Conservation (phyloP, 441 rosid genomes). For the Aquilaria agallochum region DNA sequence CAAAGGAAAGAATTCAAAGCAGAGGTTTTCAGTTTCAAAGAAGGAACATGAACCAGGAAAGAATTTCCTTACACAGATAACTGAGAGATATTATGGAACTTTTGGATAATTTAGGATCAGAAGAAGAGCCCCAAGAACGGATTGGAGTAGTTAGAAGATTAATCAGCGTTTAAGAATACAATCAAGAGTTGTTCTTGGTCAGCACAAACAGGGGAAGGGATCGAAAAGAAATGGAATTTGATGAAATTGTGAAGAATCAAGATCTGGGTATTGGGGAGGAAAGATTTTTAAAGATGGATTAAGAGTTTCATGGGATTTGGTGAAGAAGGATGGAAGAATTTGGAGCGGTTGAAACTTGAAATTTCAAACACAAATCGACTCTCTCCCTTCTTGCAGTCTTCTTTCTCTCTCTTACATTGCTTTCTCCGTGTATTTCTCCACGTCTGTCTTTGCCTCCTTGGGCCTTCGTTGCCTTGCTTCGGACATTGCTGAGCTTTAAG, state of each 20-base stretch:
- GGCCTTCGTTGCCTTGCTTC: slow-evolving; percentile 13
- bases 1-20: not conserved
- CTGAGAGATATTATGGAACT: slow-evolving; percentile 14
- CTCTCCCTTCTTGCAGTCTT: slow-evolving; percentile 3
- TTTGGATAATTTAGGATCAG: slow-evolving; percentile 3
- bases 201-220: slow-evolving; percentile 16
- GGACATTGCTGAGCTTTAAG: slow-evolving; percentile 23
- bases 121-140: not conserved
- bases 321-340: slow-evolving; percentile 21
- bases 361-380: slow-evolving; percentile 20
- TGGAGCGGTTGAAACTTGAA: slow-evolving; percentile 21
- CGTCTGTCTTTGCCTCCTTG: slow-evolving; percentile 1
- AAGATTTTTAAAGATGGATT: slow-evolving; percentile 29
- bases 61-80: slow-evolving; percentile 13
- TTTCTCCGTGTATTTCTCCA: slow-evolving; percentile 14
- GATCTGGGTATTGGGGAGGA: slow-evolving; percentile 41
- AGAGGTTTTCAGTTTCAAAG: slow-evolving; percentile 1
- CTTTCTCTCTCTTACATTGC: slow-evolving; percentile 9
- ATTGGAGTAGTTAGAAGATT: not conserved
- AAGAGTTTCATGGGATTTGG: slow-evolving; percentile 25
- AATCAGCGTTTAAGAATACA: not conserved
- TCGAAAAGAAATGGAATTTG: slow-evolving; percentile 16
- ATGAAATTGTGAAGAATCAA: slow-evolving; percentile 22
- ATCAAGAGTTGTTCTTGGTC: not conserved
- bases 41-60: not conserved